Percentiles rank a stretch among this genome's conserved stretches.
Conservation (phyloP, 1,284 basidiomycete genomes). For the Malassezia arunalokei region DNA sequence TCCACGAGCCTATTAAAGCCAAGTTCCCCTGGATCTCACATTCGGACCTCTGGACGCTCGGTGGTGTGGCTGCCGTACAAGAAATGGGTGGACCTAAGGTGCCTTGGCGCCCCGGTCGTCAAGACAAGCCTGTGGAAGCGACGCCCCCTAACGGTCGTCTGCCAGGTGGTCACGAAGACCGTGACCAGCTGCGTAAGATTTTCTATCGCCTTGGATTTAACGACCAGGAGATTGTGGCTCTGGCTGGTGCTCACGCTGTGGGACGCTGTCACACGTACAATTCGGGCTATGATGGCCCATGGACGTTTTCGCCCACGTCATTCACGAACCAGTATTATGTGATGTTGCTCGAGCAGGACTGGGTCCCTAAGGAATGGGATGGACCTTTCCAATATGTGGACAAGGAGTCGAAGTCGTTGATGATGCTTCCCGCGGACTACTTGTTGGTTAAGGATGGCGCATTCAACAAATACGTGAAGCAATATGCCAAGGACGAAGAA, state of each 20-base stretch:
- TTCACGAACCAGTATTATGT: constrained; percentile 44
- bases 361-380: constrained; percentile 59
- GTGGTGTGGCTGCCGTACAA: constrained; percentile 50
- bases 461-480: constrained; percentile 38
- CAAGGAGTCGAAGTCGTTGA: constrained; percentile 70
- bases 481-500: constrained; percentile 42
- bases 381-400: constrained; percentile 90
- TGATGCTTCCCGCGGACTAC: constrained; percentile 59
- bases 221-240: constrained; percentile 60
- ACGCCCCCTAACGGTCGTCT: constrained; percentile 46
- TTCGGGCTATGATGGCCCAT: constrained; percentile 43
- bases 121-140: constrained; percentile 49
- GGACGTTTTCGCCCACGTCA: constrained; percentile 40
- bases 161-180: constrained; percentile 73
- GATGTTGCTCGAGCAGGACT: constrained; percentile 49
- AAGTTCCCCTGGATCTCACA: constrained; percentile 52
- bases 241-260: constrained; percentile 52
- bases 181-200: constrained; percentile 67
- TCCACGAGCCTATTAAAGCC: constrained; percentile 50
- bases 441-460: constrained; percentile 29
- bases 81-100: constrained; percentile 50
- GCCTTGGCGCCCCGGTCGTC: constrained; percentile 49
- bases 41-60: constrained; percentile 48
- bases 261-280: constrained; percentile 46
- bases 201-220: constrained; percentile 56